Base-by-base conservation (phyloP, 257 asterid species). In the Gynochthodes officinalis region DNA sequence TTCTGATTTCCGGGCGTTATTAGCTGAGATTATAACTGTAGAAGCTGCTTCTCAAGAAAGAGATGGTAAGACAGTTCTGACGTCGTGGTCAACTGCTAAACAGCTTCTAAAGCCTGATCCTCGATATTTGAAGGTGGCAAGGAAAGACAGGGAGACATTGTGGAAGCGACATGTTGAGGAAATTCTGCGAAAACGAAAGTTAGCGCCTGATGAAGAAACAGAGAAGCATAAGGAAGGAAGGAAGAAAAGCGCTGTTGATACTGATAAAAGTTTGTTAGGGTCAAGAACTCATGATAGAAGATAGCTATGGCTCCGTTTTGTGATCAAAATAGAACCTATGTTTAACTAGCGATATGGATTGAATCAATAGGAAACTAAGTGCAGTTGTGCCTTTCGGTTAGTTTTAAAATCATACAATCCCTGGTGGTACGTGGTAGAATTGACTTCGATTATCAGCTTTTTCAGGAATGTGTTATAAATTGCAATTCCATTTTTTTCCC, bases 51-150 rank as follows among this genome's bases (percentile, higher is more conserved):
- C 89, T 35, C 92, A 67, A 67, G 96, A 88, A 81, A 88, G 86
- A 84, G 96, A 85, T 52, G 93, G 96, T 32, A 94, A 94, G 81
- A 87, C 97, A 43, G 78, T 79, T 52, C 54, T 88, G 50, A 87
- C 84, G 27, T 94, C 99, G 27, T 94, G 99, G 99, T 91, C 97
- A 49, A 87, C 97, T 30, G 97, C 99, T 50, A 94, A 91, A 70
- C 90, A 72, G 28, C 79, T 85, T 72, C 76, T 94, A 42, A 94
- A 88, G 83, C 85, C 58, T 19, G 97, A 94, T 76, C 89, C 89
- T 5, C 80, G 97, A 65, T 94, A 94, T 67, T 76, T 86, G 76
- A 94, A 86, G 81, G 83, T 88, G 90, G 86, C 95, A 7, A 88
- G 97, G 84, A 94, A 91, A 79, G 97, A 91, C 33, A 76, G 97